Base-by-base conservation (phyloP, 768 basidiomycete species). In the Tricholoma furcatifolium region DNA sequence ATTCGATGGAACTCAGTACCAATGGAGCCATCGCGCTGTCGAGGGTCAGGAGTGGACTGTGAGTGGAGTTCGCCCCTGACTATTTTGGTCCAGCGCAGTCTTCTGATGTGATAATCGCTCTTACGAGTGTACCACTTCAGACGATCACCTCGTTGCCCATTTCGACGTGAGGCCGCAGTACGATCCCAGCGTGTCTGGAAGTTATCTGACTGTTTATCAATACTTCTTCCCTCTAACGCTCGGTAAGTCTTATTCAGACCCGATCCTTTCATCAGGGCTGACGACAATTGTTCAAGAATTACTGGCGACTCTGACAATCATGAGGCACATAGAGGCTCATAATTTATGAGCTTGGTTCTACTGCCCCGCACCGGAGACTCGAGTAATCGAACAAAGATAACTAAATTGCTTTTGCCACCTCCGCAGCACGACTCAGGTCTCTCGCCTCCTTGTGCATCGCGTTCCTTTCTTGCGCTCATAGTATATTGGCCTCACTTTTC, bases 11-110 rank as follows among this genome's bases (percentile, higher is more conserved):
- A 74, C 74, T 23, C 87, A 89, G 61, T 89, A 89, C 59, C 75
- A 75, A 64, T 91, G 88, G 88, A 76, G 78, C 24, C 72, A 82
- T 66, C 75, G 75, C 27, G 72, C 71, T 36, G 65, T 76, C 27
- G 72, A 74, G 7, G 82, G 77, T 15, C 86, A 88, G 53, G 86
- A 89, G 69, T 91, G 88, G 88, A 75, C 87, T 64, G 88, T 90
- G 65, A 64, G 88, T 77, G 20, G 50, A 24, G 21, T n/a, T 20
- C 6, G 46, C 35, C 45, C 39, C 20, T 24, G 15, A 24, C 17
- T 10, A 10, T 18, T n/a, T 17, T 47, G 40, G 35, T 42, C 31
- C 17, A 38, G 31, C 31, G 44, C 7, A 27, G 21, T 41, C 7
- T 15, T 43, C 52, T 53, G 45, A 53, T 46, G 38, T 18, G 31